Base-by-base conservation (phyloP, 202 grass and related monocot genomes). In the Panicum hallii region DNA sequence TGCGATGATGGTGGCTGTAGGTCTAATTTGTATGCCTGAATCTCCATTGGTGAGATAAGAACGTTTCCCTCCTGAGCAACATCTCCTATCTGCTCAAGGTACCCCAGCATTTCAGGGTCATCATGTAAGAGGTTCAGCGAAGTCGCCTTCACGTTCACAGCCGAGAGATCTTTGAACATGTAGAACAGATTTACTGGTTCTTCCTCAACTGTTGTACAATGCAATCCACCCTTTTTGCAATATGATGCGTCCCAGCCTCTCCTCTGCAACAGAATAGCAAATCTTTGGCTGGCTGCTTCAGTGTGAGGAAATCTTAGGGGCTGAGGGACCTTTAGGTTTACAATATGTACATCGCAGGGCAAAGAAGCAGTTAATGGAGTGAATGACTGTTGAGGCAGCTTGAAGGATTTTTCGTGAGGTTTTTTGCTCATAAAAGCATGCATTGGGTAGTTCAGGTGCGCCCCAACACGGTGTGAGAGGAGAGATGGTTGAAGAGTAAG, bases 71-170 rank as follows among this genome's bases (percentile, higher is more conserved):
- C 96, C 80, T 92, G 93, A 84, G 89, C 30, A 63, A 90, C 81
- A 86, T 98, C 93, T 23, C 85, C 96, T 7, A 86, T 81, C 82
- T 95, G 93, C 67, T 92, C 93, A 4, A 90, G 89, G 75, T 98
- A 95, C 61, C 91, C 93, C 60, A 95, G 74, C 89, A 93, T 94
- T 85, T 98, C 88, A 49, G 86, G 73, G 58, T 99, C 96, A 79
- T 99, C 93, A 54, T 95, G 90, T 42, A 94, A 87, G 80, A 98
- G 92, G 84, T 98, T 98, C 88, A 98, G 88, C 34, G 96, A 95
- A 79, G 93, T 95, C 14, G 93, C 89, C 76, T 91, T 98, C 80
- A 94, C 96, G 79, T 90, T 88, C 67, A 87, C 71, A 80, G 90
- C 86, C 0, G 78, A 78, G 14, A 99, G 82, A 70, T 99, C 96